Percentiles rank a stretch among this genome's conserved stretches.
phyloP scores from a whole-genome alignment of 2,329 filamentous ascomycete species.

The Kalmusia sp. region DNA sequence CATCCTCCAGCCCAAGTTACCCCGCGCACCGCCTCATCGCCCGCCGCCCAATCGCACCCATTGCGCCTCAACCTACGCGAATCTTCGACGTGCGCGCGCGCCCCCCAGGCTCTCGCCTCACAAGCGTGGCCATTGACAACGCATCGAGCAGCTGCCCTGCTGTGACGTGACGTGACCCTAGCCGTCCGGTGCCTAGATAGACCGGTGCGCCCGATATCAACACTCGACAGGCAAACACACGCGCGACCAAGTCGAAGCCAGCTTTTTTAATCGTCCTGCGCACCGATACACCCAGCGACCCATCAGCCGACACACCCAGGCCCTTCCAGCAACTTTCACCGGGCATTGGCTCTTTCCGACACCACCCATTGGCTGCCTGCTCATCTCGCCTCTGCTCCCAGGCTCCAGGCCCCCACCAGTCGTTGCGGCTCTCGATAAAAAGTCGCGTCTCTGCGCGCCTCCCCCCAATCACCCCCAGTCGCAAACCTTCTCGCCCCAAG shows the following conservation, averaged over 20 bases:
- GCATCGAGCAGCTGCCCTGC: conserved; percentile 48
- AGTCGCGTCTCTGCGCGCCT: conserved; percentile 36
- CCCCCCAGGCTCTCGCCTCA: conserved; percentile 41
- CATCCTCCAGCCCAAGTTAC: conserved; percentile 15
- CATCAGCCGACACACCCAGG: conserved; percentile 24
- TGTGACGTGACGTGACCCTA: conserved; percentile 48
- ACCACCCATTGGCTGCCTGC: conserved; percentile 36
- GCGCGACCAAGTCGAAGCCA: conserved; percentile 27
- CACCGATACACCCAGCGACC: conserved; percentile 25
- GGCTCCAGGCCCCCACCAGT: conserved; percentile 42
- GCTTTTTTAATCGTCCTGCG: conserved; percentile 29
- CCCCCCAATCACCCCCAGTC: conserved; percentile 23
- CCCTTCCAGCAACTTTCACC: conserved; percentile 29
- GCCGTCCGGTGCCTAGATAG: conserved; percentile 38
- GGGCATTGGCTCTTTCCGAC: conserved; percentile 27
- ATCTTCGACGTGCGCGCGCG: conserved; percentile 41
- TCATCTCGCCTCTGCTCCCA: conserved; percentile 41
- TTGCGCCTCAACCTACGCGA: conserved; percentile 41
- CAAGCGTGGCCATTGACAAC: conserved; percentile 53
- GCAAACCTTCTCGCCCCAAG: conserved; percentile 21
- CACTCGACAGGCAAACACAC: conserved; percentile 42
- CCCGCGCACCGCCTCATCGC: conserved; percentile 41
- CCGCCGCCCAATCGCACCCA: conserved; percentile 30
- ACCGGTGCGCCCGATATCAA: conserved; percentile 34
- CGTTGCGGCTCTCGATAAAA: conserved; percentile 26